Evolutionary conservation across 2,329 filamentous ascomycete genomes (phyloP).

Genomic region (Fusarium hostae): DNA sequence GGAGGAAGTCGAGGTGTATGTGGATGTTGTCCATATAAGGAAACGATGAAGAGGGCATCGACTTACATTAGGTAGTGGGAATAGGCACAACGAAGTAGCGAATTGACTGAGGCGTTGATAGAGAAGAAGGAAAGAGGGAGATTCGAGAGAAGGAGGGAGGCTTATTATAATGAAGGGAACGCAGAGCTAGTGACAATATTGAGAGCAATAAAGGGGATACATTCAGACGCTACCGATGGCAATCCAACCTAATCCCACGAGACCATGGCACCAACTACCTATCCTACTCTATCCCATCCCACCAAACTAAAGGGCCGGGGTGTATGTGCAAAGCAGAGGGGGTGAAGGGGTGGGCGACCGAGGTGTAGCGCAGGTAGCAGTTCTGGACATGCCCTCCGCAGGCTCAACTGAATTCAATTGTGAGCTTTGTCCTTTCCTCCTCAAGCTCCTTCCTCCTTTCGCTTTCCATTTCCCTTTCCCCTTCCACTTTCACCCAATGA

Average conservation of each 20-base stretch:
- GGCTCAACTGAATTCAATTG: conserved; percentile 12
- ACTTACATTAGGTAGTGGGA: conserved; percentile 38
- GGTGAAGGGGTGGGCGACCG: conserved; percentile 1
- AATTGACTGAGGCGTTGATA: conserved; percentile 40
- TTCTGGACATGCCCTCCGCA: neutral
- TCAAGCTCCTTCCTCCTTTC: conserved; percentile 15
- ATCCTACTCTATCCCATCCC: conserved; percentile 11
- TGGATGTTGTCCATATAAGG: neutral
- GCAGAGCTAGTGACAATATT: conserved; percentile 25
- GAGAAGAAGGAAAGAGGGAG: conserved; percentile 24
- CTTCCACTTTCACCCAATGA: conserved; percentile 11
- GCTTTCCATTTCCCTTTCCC: conserved; percentile 2
- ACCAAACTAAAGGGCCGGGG: neutral
- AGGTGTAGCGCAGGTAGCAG: conserved; percentile 1
- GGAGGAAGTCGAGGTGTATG: neutral
- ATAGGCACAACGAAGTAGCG: conserved; percentile 36
- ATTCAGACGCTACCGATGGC: conserved; percentile 15
- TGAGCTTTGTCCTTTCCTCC: conserved; percentile 5
- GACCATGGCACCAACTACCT: conserved; percentile 7
- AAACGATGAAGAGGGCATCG: conserved; percentile 1
- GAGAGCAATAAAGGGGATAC: conserved; percentile 34
- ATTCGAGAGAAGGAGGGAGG: conserved; percentile 27
- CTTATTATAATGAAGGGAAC: conserved; percentile 41
- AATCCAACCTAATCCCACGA: conserved; percentile 28
- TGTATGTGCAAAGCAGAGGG: neutral